Conservation (phyloP, 163 green algal genomes). For the Scenedesmus sp. region DNA sequence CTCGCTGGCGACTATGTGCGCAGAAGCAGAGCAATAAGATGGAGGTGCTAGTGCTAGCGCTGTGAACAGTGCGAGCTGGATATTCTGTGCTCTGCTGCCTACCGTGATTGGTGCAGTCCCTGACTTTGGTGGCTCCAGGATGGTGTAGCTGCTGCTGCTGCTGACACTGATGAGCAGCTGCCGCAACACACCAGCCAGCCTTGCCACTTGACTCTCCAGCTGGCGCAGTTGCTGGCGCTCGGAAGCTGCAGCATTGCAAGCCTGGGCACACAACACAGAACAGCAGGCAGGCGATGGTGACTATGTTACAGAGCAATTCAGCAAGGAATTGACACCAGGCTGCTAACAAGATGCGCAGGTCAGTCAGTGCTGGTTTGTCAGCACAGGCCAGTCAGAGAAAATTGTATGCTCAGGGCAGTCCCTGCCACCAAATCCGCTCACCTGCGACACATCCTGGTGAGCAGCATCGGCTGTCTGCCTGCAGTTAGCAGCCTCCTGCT, state of each 20-base stretch:
- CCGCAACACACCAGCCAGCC: conserved; percentile 19
- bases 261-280: conserved; percentile 1
- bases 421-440: neutral
- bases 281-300: neutral
- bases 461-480: neutral
- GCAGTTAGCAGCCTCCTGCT: neutral
- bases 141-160: neutral
- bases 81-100: neutral
- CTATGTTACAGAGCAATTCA: too few relatives aligned
- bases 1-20: neutral
- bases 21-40: neutral
- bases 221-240: conserved; percentile 28
- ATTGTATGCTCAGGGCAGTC: neutral
- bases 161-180: conserved; percentile 44
- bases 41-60: too few relatives aligned
- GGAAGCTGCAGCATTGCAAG: neutral
- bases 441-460: conserved; percentile 13
- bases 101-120: conserved; percentile 17
- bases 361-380: neutral
- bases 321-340: too few relatives aligned
- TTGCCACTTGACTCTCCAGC: conserved; percentile 32
- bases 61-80: neutral
- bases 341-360: neutral
- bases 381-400: too few relatives aligned
- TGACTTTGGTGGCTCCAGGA: conserved; percentile 11